Conservation (phyloP, 768 basidiomycete species). For the Macrolepiota albuminosa region DNA sequence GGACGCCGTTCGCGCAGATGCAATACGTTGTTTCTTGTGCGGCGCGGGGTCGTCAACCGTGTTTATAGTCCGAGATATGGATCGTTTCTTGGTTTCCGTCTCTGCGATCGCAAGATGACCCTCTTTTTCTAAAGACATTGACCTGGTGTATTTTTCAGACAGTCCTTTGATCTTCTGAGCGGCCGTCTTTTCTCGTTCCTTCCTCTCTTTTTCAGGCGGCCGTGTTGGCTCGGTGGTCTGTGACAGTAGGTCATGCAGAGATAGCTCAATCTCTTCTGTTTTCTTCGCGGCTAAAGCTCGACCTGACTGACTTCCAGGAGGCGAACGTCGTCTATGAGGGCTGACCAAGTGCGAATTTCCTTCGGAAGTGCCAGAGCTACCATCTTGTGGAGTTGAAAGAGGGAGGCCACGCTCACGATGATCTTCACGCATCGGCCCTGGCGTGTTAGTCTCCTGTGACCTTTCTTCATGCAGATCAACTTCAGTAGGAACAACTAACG, state of each 20-base stretch:
- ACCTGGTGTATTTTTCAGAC: background rate
- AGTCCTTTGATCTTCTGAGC: background rate
- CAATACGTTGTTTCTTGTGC: constrained; percentile 10
- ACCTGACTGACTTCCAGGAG: constrained; percentile 44
- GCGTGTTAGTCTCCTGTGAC: background rate
- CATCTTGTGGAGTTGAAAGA: background rate
- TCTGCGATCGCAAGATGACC: background rate
- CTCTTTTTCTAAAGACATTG: background rate
- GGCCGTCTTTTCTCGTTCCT: background rate
- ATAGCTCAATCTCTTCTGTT: constrained; percentile 28
- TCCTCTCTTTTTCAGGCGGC: background rate
- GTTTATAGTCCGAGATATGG: constrained; percentile 3
- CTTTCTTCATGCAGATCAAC: background rate
- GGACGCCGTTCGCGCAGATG: constrained; percentile 2
- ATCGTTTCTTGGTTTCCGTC: constrained; percentile 14
- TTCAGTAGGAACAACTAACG: background rate
- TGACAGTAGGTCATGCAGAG: constrained; percentile 9
- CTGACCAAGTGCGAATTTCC: constrained; percentile 23
- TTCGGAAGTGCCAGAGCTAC: constrained; percentile 5
- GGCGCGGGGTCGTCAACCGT: background rate
- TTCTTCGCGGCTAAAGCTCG: constrained; percentile 43
- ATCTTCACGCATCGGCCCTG: background rate
- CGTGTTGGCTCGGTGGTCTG: constrained; percentile 9
- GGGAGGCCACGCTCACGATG: background rate
- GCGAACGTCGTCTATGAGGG: constrained; percentile 35